Evolutionary conservation across 768 basidiomycete species (phyloP).

Genomic region (Paxillus ammoniavirescens): DNA sequence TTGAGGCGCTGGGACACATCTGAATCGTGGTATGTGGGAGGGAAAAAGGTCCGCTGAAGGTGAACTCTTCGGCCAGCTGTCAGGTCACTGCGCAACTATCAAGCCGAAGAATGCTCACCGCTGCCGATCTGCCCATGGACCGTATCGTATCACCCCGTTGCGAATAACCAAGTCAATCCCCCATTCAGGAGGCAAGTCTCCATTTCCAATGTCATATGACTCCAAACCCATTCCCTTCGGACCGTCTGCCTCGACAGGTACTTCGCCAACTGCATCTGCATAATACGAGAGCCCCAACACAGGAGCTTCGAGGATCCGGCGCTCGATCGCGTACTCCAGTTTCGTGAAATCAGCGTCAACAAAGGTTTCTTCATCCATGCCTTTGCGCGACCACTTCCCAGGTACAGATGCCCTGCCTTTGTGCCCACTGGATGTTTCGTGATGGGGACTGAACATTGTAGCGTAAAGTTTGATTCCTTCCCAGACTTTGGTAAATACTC

Average conservation of each 20-base stretch:
- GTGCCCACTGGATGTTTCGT: background rate
- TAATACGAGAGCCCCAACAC: constrained; percentile 83
- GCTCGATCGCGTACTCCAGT: constrained; percentile 86
- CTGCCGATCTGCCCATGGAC: constrained; percentile 97
- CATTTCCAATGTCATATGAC: constrained; percentile 76
- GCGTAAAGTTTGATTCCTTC: constrained; percentile 46
- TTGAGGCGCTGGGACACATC: constrained; percentile 55
- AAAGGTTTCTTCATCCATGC: constrained; percentile 52
- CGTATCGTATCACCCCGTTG: constrained; percentile 77
- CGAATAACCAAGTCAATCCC: constrained; percentile 83
- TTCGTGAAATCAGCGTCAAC: constrained; percentile 53
- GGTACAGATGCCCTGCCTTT: constrained; percentile 1
- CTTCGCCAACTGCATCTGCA: constrained; percentile 77
- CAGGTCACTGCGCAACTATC: background rate
- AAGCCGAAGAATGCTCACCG: constrained; percentile 43
- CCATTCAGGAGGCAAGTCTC: constrained; percentile 89
- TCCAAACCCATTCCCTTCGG: constrained; percentile 37
- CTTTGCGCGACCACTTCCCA: constrained; percentile 20
- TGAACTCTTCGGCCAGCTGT: constrained; percentile 47
- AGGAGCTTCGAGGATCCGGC: constrained; percentile 76
- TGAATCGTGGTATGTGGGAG: constrained; percentile 67
- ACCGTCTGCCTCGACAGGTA: constrained; percentile 43
- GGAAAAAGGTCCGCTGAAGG: constrained; percentile 82
- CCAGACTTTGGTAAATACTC: constrained; percentile 52
- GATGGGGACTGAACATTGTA: constrained; percentile 28